Percentiles rank a stretch among this genome's conserved stretches.
Evolutionary conservation across 2,329 filamentous ascomycete genomes (phyloP).

Genomic region (Aspergillus sp.): DNA sequence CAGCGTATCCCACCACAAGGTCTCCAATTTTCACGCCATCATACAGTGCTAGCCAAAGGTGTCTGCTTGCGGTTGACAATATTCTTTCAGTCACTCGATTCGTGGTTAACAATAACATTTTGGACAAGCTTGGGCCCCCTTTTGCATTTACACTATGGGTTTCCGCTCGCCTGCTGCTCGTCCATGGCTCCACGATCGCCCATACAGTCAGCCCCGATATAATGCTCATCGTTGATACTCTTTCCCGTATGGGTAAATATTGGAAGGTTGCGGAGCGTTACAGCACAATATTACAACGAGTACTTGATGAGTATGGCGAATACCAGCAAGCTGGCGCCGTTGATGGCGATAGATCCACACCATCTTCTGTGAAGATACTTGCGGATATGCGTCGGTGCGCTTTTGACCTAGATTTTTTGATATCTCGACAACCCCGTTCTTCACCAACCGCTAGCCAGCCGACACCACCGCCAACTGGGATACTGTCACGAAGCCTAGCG

Average conservation of each 20-base stretch:
- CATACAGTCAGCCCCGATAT: slow-evolving; percentile 79
- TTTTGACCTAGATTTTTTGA: slow-evolving; percentile 86
- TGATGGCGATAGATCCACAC: slow-evolving; percentile 71
- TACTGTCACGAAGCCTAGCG: slow-evolving; percentile 65
- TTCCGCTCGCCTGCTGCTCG: slow-evolving; percentile 78
- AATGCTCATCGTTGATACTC: slow-evolving; percentile 75
- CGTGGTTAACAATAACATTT: slow-evolving; percentile 70
- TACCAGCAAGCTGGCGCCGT: slow-evolving; percentile 61
- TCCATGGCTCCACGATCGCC: slow-evolving; percentile 87
- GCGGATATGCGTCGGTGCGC: slow-evolving; percentile 90
- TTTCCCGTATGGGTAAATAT: slow-evolving; percentile 75
- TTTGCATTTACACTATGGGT: slow-evolving; percentile 95
- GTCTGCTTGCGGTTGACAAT: slow-evolving; percentile 78
- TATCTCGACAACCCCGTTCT: slow-evolving; percentile 70
- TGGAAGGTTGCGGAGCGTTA: slow-evolving; percentile 88
- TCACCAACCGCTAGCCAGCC: slow-evolving; percentile 36
- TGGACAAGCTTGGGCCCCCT: slow-evolving; percentile 79
- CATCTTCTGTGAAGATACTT: slow-evolving; percentile 80
- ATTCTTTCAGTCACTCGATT: slow-evolving; percentile 77
- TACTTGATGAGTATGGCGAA: slow-evolving; percentile 82
- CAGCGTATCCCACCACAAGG: slow-evolving; percentile 85
- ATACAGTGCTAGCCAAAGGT: slow-evolving; percentile 79
- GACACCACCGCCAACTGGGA: slow-evolving; percentile 19
- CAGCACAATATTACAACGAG: slow-evolving; percentile 73
- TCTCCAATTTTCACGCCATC: slow-evolving; percentile 88